A percentile compares a stretch with the other conserved stretches of the same genome.
These are phyloP conservation scores for Henckelia pumila DNA, from an alignment of 257 asterid genomes.

Conservation along the genomic window DNA sequence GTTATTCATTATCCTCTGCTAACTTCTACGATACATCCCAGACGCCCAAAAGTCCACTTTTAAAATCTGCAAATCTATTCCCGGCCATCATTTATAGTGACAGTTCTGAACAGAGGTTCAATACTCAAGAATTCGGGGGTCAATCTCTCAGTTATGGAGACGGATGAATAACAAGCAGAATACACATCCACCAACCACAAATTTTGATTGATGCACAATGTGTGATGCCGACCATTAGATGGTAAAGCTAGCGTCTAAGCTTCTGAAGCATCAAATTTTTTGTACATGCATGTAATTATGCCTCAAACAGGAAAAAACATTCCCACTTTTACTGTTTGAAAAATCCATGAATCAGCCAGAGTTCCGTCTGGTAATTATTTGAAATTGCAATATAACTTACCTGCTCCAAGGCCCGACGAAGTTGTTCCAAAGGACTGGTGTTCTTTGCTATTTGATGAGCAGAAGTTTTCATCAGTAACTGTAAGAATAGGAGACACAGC, in stretches of 20 bases:
- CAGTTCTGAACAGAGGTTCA: not conserved
- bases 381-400: constrained; percentile 43
- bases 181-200: not conserved
- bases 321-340: not conserved
- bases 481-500: constrained; percentile 29
- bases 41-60: not conserved
- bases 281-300: not conserved
- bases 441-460: constrained; percentile 71
- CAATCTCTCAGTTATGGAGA: not conserved
- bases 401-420: constrained; percentile 71
- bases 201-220: not conserved
- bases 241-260: not conserved
- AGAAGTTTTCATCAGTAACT: constrained; percentile 78
- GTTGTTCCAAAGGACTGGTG: constrained; percentile 81
- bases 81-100: not conserved
- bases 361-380: not conserved
- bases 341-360: not conserved
- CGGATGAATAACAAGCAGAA: not conserved
- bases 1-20: not conserved
- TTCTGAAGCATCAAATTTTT: too few relatives aligned
- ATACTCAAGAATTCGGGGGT: not conserved
- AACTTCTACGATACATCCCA: not conserved
- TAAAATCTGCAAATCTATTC: not conserved
- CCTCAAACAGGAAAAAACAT: not conserved
- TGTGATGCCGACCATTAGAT: not conserved